These are phyloP conservation scores for Chlorella ohadii DNA, from an alignment of 139 green algal genomes.

Conservation along the genomic window DNA sequence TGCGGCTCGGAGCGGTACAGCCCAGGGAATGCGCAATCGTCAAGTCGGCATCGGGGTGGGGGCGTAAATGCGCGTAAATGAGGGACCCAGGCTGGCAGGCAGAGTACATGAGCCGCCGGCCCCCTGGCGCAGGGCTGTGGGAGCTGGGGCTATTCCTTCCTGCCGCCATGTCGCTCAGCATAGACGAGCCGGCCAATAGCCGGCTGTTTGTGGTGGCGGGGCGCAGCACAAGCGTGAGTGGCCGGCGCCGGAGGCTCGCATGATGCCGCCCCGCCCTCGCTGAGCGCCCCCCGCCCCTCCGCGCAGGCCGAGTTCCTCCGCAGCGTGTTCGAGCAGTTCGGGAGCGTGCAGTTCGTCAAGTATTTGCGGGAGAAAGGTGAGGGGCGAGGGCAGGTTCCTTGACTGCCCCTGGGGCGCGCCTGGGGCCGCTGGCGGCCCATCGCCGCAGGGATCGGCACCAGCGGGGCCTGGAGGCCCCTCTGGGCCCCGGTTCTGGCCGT, in stretches of 20 bases:
- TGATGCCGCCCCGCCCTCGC: not conserved
- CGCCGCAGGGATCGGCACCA: not conserved
- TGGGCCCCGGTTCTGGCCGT: slow-evolving; percentile 9
- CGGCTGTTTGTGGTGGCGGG: slow-evolving; percentile 52
- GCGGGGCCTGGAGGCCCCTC: not conserved
- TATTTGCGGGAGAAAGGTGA: slow-evolving; percentile 54
- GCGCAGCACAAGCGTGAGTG: slow-evolving; percentile 47
- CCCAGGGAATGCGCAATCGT: too few relatives aligned
- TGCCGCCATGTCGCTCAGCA: slow-evolving; percentile 40
- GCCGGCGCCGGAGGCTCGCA: not conserved
- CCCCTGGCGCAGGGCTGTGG: not conserved
- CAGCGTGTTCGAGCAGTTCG: slow-evolving; percentile 47
- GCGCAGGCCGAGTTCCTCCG: slow-evolving; percentile 56
- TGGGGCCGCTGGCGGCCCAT: not conserved
- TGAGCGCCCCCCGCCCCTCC: slow-evolving; percentile 2
- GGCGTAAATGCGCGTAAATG: too few relatives aligned
- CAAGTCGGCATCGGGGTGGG: too few relatives aligned
- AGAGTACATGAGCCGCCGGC: not conserved
- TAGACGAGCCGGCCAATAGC: slow-evolving; percentile 52
- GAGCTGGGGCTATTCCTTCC: slow-evolving; percentile 27
- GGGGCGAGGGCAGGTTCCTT: slow-evolving; percentile 7
- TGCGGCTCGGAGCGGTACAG: too few relatives aligned
- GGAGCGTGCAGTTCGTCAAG: slow-evolving; percentile 50
- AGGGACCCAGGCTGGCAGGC: not conserved
- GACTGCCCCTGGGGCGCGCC: slow-evolving; percentile 13